Conservation (phyloP, 1,284 basidiomycete genomes). For the Ustilago vetiveriae region DNA sequence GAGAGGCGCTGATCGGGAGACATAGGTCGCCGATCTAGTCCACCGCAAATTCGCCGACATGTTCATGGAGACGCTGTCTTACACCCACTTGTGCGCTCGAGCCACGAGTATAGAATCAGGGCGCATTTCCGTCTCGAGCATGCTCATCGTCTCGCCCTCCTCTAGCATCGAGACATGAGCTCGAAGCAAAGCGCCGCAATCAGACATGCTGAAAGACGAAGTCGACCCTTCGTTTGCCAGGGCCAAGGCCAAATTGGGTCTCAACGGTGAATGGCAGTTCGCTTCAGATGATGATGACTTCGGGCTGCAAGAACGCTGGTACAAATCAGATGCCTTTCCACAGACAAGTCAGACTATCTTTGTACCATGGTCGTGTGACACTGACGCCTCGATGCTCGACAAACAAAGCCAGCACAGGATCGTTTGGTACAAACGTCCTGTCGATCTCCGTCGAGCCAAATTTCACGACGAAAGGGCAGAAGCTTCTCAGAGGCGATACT, state of each 20-base stretch:
- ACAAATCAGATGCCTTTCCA: not conserved
- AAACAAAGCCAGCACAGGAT: slow-evolving; percentile 10
- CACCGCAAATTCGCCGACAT: slow-evolving; percentile 7
- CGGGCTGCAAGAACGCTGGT: slow-evolving; percentile 28
- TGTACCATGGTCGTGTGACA: slow-evolving; percentile 36
- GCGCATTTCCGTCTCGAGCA: no score
- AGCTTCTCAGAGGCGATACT: slow-evolving; percentile 14
- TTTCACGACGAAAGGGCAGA: no score
- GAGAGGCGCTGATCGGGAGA: not conserved
- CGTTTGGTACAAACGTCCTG: slow-evolving; percentile 20
- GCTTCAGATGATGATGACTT: slow-evolving; percentile 35
- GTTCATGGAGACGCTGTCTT: not conserved
- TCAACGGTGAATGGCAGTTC: slow-evolving; percentile 30
- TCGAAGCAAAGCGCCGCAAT: no score
- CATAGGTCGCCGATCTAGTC: not conserved
- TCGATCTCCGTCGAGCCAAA: not conserved
- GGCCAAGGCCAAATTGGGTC: not conserved
- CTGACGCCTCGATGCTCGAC: slow-evolving; percentile 8
- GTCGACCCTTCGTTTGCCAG: slow-evolving; percentile 6
- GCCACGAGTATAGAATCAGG: not conserved
- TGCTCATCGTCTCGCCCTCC: no score
- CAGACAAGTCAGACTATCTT: slow-evolving; percentile 1
- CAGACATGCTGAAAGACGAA: not conserved
- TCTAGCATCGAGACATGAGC: no score
- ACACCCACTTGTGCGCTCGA: slow-evolving; percentile 1